Percentiles rank a stretch among this genome's conserved stretches.
phyloP scores from a whole-genome alignment of 371 early-diverging fungal genomes.

The Saksenaea oblongispora region DNA sequence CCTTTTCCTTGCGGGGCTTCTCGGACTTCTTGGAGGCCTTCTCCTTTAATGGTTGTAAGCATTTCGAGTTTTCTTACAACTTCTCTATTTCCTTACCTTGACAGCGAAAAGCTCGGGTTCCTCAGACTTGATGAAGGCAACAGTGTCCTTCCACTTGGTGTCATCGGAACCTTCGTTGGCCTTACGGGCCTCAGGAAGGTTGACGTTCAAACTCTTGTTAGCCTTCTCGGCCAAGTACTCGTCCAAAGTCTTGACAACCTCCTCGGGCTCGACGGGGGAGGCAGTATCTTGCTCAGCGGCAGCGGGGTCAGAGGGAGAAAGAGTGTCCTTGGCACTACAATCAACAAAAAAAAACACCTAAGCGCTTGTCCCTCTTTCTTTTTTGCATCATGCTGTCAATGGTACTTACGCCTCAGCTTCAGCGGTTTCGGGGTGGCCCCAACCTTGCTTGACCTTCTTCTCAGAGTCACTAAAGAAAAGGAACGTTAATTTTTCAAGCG shows the following conservation, averaged over 20 bases:
- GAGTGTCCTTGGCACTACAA: slow-evolving; percentile 32
- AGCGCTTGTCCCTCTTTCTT: background rate
- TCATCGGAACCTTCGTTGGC: slow-evolving; percentile 84
- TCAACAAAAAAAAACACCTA: background rate
- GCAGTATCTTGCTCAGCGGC: slow-evolving; percentile 43
- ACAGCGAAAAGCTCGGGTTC: slow-evolving; percentile 61
- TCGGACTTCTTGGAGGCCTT: slow-evolving; percentile 55
- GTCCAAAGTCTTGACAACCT: slow-evolving; percentile 73
- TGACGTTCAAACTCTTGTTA: slow-evolving; percentile 65
- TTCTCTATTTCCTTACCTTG: slow-evolving; percentile 54
- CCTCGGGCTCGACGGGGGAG: slow-evolving; percentile 63
- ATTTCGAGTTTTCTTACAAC: background rate
- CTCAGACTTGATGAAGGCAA: slow-evolving; percentile 70
- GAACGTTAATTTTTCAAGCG: background rate
- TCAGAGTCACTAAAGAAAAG: slow-evolving; percentile 59
- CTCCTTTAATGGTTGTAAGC: slow-evolving; percentile 20
- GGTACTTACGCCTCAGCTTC: slow-evolving; percentile 47
- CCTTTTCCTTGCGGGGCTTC: slow-evolving; percentile 57
- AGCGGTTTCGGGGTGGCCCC: slow-evolving; percentile 67
- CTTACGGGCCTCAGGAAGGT: slow-evolving; percentile 67
- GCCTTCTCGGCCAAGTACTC: slow-evolving; percentile 78
- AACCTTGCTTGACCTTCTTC: slow-evolving; percentile 84
- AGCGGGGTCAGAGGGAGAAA: slow-evolving; percentile 40
- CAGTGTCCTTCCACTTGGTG: slow-evolving; percentile 75
- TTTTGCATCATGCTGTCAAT: background rate